Conservation (phyloP, 2,329 filamentous ascomycete species). For the Penicillium rolfsii region DNA sequence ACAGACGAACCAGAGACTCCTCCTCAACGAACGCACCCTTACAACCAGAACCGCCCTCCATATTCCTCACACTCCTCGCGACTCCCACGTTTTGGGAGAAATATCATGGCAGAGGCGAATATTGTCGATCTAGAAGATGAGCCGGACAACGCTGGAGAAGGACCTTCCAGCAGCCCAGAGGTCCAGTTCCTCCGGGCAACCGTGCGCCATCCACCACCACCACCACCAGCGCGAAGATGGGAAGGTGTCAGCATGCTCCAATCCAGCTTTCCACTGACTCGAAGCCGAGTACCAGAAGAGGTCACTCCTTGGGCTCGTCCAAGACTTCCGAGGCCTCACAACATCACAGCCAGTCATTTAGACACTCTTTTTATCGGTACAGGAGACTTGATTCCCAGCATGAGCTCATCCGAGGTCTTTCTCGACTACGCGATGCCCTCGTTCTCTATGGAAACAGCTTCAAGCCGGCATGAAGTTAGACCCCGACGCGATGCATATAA, state of each 20-base stretch:
- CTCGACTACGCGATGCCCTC: conserved; percentile 19
- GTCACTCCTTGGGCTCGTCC: not conserved
- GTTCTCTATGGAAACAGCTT: conserved; percentile 13
- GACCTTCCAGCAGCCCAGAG: conserved; percentile 48
- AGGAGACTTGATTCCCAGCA: not conserved
- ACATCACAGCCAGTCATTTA: not conserved
- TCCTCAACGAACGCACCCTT: conserved; percentile 23
- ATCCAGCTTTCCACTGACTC: not conserved
- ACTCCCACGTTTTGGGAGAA: conserved; percentile 41
- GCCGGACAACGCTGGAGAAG: conserved; percentile 20
- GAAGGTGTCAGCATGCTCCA: conserved; percentile 6
- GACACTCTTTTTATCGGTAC: not conserved
- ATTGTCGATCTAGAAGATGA: conserved; percentile 48
- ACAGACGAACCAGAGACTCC: conserved; percentile 51
- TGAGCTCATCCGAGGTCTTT: not conserved
- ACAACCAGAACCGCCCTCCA: conserved; percentile 17
- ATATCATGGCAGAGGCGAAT: conserved; percentile 39
- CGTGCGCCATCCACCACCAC: conserved; percentile 23
- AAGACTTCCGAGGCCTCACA: not conserved
- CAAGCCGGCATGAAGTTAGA: conserved; percentile 9
- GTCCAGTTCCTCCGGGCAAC: conserved; percentile 53
- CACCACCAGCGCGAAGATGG: conserved; percentile 13
- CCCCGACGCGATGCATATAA: conserved; percentile 53
- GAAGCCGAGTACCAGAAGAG: not conserved
- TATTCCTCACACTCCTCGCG: conserved; percentile 26